Base-by-base conservation (phyloP, 1,284 basidiomycete species). In the Volvariella surrecta region DNA sequence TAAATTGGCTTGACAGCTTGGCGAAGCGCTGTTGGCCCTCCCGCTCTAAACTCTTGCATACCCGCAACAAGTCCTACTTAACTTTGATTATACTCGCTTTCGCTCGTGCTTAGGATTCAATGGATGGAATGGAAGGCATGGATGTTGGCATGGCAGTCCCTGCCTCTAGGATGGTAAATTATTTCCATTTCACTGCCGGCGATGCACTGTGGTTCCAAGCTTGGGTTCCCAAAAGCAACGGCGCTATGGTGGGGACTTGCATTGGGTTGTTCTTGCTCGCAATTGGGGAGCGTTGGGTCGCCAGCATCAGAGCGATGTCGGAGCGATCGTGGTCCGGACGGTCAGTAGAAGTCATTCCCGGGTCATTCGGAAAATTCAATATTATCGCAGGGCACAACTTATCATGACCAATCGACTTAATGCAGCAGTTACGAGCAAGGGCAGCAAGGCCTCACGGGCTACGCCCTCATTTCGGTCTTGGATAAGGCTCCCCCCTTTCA, bases 261-360 rank as follows among this genome's bases (percentile, higher is more conserved):
- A 1, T 88, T 30, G 85, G 76, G 0, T 60, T 89, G 17, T 80
- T 87, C 55, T 43, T 86, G 43, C 62, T 88, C 2, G 80, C 71
- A 0, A 48, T 87, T 0, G 62, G 80, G 3, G 81, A 87, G 41
- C 58, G 84, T 35, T 84, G 79, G 71, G 54, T 86, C n/a, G 62
- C 70, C 0, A 76, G 74, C 0, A 62, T 74, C 39, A 55, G 76
- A 40, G 63, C 69, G 2, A 66, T 74, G n/a, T 73, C 75, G 59
- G 73, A 79, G 50, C 60, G 40, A 21, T 35, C 47, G 18, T 58
- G 54, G 54, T 34, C 48, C 7, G 42, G 31, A 16, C 44, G 49
- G 54, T 57, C 32, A 11, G 48, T 48, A 28, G 24, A 15, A 47
- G 15, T n/a, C 15, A 9, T 9, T 31, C 15, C 30, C 30, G 15